Evolutionary conservation across 1,284 basidiomycete species (phyloP).

Genomic region (Leucoagaricus sp.): DNA sequence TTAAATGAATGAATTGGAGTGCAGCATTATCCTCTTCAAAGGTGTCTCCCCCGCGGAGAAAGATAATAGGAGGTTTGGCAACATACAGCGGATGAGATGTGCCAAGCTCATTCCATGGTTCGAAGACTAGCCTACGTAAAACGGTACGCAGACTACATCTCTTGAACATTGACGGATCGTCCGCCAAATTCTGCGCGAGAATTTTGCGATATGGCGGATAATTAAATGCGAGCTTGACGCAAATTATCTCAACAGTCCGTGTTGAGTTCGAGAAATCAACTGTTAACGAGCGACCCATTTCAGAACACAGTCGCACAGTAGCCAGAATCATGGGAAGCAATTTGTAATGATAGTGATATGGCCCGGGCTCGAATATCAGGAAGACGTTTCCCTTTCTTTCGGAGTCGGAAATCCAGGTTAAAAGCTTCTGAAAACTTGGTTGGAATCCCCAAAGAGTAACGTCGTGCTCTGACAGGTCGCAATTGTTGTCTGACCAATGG

Average conservation of each 20-base stretch:
- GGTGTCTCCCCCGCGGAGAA: background rate
- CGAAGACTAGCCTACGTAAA: background rate
- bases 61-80: background rate
- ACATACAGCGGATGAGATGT: background rate
- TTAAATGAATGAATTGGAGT: background rate
- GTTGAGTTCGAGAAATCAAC: background rate
- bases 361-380: background rate
- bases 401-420: background rate
- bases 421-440: background rate
- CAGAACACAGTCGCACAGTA: background rate
- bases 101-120: background rate
- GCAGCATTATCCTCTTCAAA: background rate
- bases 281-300: background rate
- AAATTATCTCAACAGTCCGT: background rate
- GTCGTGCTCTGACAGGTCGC: no score
- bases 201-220: background rate
- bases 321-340: background rate
- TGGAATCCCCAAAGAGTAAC: no score
- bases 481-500: no score
- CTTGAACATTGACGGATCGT: background rate
- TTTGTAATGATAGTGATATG: background rate
- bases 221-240: background rate
- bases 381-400: background rate
- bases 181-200: background rate
- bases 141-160: background rate